phyloP scores from a whole-genome alignment of 1,139 yeast species.

The Pneumocystis wakefieldiae region DNA sequence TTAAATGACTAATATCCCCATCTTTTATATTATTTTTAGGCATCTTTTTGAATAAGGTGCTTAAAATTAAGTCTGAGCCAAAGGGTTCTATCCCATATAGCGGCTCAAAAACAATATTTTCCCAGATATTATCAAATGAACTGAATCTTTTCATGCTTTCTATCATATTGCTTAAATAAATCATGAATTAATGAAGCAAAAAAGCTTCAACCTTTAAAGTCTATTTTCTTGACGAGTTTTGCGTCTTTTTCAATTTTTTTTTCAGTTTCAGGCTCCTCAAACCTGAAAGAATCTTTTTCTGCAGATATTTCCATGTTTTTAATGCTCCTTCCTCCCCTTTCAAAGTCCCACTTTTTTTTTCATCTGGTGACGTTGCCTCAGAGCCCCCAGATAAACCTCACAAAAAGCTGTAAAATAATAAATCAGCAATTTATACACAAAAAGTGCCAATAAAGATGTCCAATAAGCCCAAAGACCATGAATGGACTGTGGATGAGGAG shows the following conservation, averaged over 20 bases:
- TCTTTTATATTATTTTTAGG: background rate
- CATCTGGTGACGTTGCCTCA: background rate
- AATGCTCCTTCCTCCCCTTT: background rate
- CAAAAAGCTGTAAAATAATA: background rate
- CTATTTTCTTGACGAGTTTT: background rate
- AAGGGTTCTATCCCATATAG: background rate
- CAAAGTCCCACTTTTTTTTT: background rate
- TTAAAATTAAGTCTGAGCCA: background rate
- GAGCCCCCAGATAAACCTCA: background rate
- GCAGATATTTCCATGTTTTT: background rate
- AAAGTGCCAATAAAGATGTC: background rate
- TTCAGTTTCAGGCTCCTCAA: background rate
- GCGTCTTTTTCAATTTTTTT: background rate
- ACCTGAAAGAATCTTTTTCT: too few species aligned
- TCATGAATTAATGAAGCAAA: background rate
- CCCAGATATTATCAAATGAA: background rate
- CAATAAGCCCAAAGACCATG: slow-evolving; percentile 12
- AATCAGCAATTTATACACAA: background rate
- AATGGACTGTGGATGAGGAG: slow-evolving; percentile 53
- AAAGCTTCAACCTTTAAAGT: background rate
- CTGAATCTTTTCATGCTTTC: background rate
- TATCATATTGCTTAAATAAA: background rate
- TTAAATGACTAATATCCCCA: too few species aligned
- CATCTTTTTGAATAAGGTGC: background rate
- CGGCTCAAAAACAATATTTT: background rate